Base-by-base conservation (phyloP, 1,139 yeast genomes). In the Hemisphaericaspora xylofermentans region DNA sequence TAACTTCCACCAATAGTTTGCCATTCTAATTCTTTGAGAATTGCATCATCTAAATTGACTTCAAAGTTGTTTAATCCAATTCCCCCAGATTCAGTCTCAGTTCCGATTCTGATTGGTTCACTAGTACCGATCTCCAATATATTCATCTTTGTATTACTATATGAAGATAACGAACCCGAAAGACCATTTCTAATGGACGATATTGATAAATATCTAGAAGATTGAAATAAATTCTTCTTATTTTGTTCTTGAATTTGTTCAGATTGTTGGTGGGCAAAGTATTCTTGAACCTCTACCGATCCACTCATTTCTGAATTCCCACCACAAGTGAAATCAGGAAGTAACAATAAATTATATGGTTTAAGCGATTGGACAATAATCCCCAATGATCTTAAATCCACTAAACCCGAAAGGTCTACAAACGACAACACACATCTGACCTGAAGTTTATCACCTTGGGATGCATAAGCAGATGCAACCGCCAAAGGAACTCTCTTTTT, bases 371-470 rank as follows among this genome's bases (percentile, higher is more conserved):
- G 88, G 34, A 88, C 74, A 45, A 91, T 87, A 63, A 88, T 81
- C 43, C 84, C 76, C 45, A 89, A 65, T 0, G 98, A 91, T 47
- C 97, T 74, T 46, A 84, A 71, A 57, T 93, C 98, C 2, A 89
- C 94, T 17, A 86, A 64, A 12, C 97, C 96, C 13, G 91, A 80
- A 46, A 91, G 71, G 58, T 93, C 98, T 42, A 93, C 79, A 58
- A 72, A 89, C 6, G 88, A 78, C 16, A 91, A 65, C 1, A 83
- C 84, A 61, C 97, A 89, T 46, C 84, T 68, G 4, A 88, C 66
- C 12, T 64, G 68, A 16, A 84, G 60, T 19, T 71, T 69, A 4
- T 65, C 58, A 2, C 61, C 55, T 2, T 41, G 51, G 12, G 52
- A 44, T 4, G 57, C 45, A 5, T 57, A 46, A 0, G 63, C 53